Evolutionary conservation across 2,329 filamentous ascomycete genomes (phyloP).

Genomic region (Stachybotrys echinatus): DNA sequence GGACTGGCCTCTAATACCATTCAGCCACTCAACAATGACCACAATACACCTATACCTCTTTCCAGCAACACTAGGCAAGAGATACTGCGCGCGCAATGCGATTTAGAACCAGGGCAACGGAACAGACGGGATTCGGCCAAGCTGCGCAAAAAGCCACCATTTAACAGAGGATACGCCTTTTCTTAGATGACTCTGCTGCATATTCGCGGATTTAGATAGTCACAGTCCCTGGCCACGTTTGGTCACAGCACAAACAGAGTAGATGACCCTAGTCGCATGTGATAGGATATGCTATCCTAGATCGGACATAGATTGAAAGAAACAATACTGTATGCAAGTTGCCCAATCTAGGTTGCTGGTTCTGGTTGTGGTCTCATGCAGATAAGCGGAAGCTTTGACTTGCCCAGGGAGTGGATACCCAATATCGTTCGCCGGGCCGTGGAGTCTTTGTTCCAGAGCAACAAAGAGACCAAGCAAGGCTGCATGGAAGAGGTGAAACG

Average conservation of each 20-base stretch:
- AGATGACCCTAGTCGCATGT: background rate
- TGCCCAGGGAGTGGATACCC: no score
- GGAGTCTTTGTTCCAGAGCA: no score
- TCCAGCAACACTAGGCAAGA: background rate
- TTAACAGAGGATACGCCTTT: background rate
- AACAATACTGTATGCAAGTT: background rate
- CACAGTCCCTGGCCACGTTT: background rate
- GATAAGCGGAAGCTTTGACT: no score
- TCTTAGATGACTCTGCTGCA: background rate
- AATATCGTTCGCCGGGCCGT: no score
- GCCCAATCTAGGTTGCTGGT: background rate
- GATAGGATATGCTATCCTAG: background rate
- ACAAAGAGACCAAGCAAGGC: no score
- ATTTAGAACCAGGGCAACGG: background rate
- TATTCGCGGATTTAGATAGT: background rate
- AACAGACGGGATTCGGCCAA: background rate
- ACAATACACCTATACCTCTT: background rate
- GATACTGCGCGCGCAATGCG: background rate
- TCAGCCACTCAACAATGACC: background rate
- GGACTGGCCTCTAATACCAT: background rate
- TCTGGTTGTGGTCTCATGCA: no score
- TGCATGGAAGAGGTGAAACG: no score
- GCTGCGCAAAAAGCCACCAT: constrained; percentile 2
- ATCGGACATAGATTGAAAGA: background rate
- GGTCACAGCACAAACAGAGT: background rate